A percentile compares a stretch with the other conserved stretches of the same genome.
These are phyloP conservation scores for Celoporthe dispersa DNA, from an alignment of 2,329 filamentous ascomycete species.

Conservation along the genomic window DNA sequence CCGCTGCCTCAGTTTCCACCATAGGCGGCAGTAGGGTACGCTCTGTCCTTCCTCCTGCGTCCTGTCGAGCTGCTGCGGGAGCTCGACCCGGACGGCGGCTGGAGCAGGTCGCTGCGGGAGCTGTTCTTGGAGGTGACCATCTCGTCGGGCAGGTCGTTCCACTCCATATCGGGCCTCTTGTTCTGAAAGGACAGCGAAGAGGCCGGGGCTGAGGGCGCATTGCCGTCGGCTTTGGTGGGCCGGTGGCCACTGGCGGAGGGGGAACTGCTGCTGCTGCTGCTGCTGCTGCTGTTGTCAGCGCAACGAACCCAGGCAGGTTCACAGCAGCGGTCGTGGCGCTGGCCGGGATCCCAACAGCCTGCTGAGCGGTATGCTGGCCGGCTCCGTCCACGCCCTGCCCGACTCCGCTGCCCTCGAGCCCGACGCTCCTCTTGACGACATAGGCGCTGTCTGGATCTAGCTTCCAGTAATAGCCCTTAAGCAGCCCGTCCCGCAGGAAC, in stretches of 20 bases:
- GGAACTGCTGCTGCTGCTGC: background rate
- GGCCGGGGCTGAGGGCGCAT: conserved; percentile 33
- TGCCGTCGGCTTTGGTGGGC: conserved; percentile 15
- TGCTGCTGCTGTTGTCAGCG: conserved; percentile 19
- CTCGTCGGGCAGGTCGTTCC: conserved; percentile 68
- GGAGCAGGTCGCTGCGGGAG: conserved; percentile 31
- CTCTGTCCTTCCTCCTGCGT: conserved; percentile 61
- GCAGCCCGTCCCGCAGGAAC: conserved; percentile 55
- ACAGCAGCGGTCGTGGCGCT: conserved; percentile 39
- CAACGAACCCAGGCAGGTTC: conserved; percentile 32
- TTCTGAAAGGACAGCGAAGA: conserved; percentile 60
- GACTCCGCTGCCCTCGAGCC: conserved; percentile 30
- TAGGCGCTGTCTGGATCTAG: conserved; percentile 65
- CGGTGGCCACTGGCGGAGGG: background rate
- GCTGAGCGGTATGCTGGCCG: background rate
- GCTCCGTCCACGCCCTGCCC: conserved; percentile 25
- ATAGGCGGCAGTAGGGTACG: conserved; percentile 67
- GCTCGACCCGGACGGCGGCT: conserved; percentile 47
- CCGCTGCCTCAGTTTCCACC: conserved; percentile 48
- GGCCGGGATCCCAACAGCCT: conserved; percentile 11
- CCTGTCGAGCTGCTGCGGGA: conserved; percentile 56
- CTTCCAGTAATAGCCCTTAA: conserved; percentile 65
- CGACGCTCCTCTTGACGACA: conserved; percentile 56
- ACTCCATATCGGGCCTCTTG: conserved; percentile 61
- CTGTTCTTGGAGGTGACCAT: conserved; percentile 47